phyloP scores from a whole-genome alignment of 2,329 filamentous ascomycete species.

The Aspergillus tanneri region DNA sequence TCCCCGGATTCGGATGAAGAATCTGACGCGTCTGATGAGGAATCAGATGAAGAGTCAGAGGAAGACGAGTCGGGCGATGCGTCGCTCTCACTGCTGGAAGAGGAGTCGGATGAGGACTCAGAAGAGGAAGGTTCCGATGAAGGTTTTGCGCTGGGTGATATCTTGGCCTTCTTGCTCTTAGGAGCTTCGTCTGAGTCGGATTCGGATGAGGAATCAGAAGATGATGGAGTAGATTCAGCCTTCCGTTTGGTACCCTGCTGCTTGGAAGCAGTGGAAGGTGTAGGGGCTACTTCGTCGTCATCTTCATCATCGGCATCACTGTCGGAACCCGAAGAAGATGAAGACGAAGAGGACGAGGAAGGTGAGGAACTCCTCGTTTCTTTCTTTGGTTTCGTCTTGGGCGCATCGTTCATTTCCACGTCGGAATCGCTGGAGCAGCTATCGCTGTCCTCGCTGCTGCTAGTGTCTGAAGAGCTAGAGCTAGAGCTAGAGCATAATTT shows the following conservation, averaged over 20 bases:
- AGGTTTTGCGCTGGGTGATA: constrained; percentile 35
- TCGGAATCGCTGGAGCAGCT: constrained; percentile 42
- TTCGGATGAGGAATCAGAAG: constrained; percentile 36
- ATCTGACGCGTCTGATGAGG: constrained; percentile 18
- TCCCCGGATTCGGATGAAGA: constrained; percentile 28
- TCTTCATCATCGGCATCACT: constrained; percentile 54
- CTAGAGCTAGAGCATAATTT: constrained; percentile 17
- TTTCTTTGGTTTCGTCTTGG: constrained; percentile 32
- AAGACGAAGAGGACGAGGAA: constrained; percentile 29
- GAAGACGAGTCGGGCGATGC: constrained; percentile 31
- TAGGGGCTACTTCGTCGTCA: constrained; percentile 49
- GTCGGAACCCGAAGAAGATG: constrained; percentile 43
- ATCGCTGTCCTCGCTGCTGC: constrained; percentile 25
- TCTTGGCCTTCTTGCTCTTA: constrained; percentile 55
- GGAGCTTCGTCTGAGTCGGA: constrained; percentile 46
- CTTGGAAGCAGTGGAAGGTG: constrained; percentile 31
- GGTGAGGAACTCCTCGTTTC: constrained; percentile 31
- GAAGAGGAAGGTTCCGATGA: constrained; percentile 24
- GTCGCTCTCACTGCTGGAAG: constrained; percentile 24
- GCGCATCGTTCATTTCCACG: constrained; percentile 44
- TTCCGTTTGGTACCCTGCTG: constrained; percentile 59
- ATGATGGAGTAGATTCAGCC: constrained; percentile 47
- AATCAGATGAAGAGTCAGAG: constrained; percentile 24
- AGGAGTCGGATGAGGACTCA: constrained; percentile 34
- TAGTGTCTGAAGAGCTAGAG: constrained; percentile 20